A percentile compares a stretch with the other conserved stretches of the same genome.
Conservation (phyloP, 2,329 filamentous ascomycete genomes). For the Botrytis tulipae region DNA sequence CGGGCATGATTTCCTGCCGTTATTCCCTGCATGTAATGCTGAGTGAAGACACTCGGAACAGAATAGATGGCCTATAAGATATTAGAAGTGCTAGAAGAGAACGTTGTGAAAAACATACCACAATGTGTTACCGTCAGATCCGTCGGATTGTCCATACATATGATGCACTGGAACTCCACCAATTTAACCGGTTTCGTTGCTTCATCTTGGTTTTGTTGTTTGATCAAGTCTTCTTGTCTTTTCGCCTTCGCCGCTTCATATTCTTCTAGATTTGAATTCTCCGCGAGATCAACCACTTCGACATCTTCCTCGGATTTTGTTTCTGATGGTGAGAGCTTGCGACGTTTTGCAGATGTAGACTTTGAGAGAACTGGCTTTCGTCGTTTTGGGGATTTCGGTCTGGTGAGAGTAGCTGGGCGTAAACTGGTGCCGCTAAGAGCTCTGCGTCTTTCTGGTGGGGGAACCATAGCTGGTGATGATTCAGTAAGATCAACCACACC, state of each 20-base stretch:
- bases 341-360: conserved; percentile 9
- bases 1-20: conserved; percentile 56
- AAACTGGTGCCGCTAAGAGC: conserved; percentile 23
- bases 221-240: conserved; percentile 34
- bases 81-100: conserved; percentile 24
- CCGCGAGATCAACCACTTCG: conserved; percentile 34
- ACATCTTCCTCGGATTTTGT: conserved; percentile 23
- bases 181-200: conserved; percentile 51
- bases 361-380: not conserved
- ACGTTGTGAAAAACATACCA: conserved; percentile 48
- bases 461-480: conserved; percentile 28
- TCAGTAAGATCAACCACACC: conserved; percentile 34
- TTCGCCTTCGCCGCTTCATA: conserved; percentile 34
- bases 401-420: conserved; percentile 22
- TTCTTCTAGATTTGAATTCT: conserved; percentile 32
- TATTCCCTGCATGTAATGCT: conserved; percentile 53
- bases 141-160: conserved; percentile 63
- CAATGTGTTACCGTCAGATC: conserved; percentile 63
- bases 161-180: conserved; percentile 60
- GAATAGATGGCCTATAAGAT: conserved; percentile 57
- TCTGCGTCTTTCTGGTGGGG: conserved; percentile 32
- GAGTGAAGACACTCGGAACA: conserved; percentile 62
- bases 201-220: conserved; percentile 45
- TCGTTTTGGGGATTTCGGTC: conserved; percentile 14
- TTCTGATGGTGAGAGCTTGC: conserved; percentile 11